A percentile compares a stretch with the other conserved stretches of the same genome.
Evolutionary conservation across 139 green algal genomes (phyloP).

Genomic region (Chlorella sp.): DNA sequence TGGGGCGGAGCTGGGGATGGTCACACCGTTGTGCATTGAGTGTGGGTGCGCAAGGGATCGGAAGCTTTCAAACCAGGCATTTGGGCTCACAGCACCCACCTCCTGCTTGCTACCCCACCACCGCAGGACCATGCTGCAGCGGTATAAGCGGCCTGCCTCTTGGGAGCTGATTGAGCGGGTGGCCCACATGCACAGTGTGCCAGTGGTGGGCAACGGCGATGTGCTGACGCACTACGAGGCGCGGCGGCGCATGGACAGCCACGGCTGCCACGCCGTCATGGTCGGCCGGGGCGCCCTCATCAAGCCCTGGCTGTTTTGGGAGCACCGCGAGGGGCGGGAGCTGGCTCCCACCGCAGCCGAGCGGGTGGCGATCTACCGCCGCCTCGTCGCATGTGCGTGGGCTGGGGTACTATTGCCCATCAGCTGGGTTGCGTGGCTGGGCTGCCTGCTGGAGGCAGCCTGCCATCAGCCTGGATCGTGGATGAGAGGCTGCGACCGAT

Average conservation of each 20-base stretch:
- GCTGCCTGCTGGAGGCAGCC: no score
- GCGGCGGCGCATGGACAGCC: conserved; percentile 29
- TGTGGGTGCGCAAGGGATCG: no score
- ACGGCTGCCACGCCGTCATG: conserved; percentile 64
- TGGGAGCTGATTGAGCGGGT: conserved; percentile 75
- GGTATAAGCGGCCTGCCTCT: conserved; percentile 85
- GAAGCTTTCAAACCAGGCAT: no score
- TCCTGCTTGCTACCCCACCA: background rate
- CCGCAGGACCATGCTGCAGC: conserved; percentile 83
- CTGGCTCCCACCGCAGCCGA: conserved; percentile 66
- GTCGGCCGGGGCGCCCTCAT: conserved; percentile 77
- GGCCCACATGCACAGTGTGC: conserved; percentile 46
- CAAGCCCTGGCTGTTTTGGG: conserved; percentile 90
- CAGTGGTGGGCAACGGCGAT: conserved; percentile 83
- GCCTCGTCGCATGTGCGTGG: background rate
- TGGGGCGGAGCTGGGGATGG: background rate
- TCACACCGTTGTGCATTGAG: no score
- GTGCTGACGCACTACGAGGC: conserved; percentile 78
- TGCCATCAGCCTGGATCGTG: no score
- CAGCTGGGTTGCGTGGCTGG: no score
- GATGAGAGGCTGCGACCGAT: no score
- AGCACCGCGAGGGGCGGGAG: conserved; percentile 72
- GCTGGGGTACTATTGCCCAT: no score
- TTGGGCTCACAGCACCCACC: no score
- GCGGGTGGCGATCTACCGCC: conserved; percentile 83